Conservation (phyloP, 805 yeast species). For the Nakazawaea ambrosiae region DNA sequence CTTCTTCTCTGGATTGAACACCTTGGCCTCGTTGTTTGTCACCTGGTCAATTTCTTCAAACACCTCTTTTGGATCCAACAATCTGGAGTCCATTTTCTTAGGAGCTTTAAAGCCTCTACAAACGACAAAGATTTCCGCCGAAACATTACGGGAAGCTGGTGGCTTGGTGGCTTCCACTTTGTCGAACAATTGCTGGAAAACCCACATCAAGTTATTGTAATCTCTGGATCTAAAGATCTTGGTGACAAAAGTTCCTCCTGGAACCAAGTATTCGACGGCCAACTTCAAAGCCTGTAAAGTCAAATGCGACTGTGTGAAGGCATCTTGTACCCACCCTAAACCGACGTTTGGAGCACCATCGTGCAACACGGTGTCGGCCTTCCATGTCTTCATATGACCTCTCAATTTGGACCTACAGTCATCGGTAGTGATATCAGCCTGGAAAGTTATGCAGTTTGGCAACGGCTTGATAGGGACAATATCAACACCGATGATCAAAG, state of each 20-base stretch:
- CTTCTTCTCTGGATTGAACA: constrained; percentile 91
- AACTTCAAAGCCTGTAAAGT: constrained; percentile 88
- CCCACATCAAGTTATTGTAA: constrained; percentile 96
- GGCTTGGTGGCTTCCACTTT: constrained; percentile 99
- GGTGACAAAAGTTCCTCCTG: constrained; percentile 94
- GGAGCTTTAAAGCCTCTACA: constrained; percentile 97
- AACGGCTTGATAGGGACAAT: constrained; percentile 95
- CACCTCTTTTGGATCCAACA: constrained; percentile 86
- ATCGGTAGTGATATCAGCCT: constrained; percentile 95
- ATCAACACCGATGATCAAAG: constrained; percentile 97
- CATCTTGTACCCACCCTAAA: constrained; percentile 99
- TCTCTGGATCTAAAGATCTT: constrained; percentile 98
- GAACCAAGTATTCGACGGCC: constrained; percentile 86
- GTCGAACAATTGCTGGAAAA: constrained; percentile 90
- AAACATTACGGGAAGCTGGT: constrained; percentile 97
- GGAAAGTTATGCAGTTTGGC: constrained; percentile 91
- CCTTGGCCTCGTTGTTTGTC: constrained; percentile 81
- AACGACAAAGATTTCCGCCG: constrained; percentile 97
- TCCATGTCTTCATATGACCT: constrained; percentile 98
- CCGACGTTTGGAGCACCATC: constrained; percentile 99
- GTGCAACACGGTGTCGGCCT: constrained; percentile 94
- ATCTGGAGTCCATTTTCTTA: constrained; percentile 85
- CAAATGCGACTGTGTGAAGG: constrained; percentile 94
- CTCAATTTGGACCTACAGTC: constrained; percentile 92
- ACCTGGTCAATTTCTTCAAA: constrained; percentile 84